Base-by-base conservation (phyloP, 164 flowering plant species). In the Sextonia rubra region DNA sequence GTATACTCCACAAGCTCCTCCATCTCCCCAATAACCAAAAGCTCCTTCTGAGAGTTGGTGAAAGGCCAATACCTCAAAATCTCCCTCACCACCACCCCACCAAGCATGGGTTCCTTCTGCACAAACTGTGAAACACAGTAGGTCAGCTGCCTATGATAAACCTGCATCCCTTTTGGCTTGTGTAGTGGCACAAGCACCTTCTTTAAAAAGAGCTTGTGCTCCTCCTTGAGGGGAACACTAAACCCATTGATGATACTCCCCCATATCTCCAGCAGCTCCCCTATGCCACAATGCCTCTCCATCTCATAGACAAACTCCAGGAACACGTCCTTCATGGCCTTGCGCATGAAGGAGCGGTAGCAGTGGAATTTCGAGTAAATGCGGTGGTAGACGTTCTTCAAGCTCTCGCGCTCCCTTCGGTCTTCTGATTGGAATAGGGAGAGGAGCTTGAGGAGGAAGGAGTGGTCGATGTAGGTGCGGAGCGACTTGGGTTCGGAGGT, bases 241-340 rank as follows among this genome's bases (percentile, higher is more conserved):
- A 90, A 90, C 1, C 97, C 94, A 63, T 90, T 90, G 56, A 91
- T 88, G 37, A 91, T 90, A 49, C 87, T 88, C 49, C 94, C 97
- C 86, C 89, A 90, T 44, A 90, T 88, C 84, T 91, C 94, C 5
- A 91, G 84, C 76, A 91, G 25, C 32, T 91, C 97, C 6, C 83
- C 87, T 2, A 91, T 85, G 1, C 94, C 94, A 30, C 71, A 64
- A 47, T 90, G 94, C 64, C 82, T 79, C 64, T 87, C 92, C 7
- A 75, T 70, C 76, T 86, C 92, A 26, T 80, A 87, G 6, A 80
- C 76, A 69, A 79, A 87, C 60, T 74, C 77, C 73, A 88, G 69
- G 79, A 91, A 87, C 22, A 82, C 86, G 67, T 88, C 88, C 22
- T 70, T 88, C 92, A 91, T 90, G 0, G 90, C 73, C 68, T 90